Evolutionary conservation across 345 rosid species (phyloP).

Genomic region (Eucalyptus leucophloia): DNA sequence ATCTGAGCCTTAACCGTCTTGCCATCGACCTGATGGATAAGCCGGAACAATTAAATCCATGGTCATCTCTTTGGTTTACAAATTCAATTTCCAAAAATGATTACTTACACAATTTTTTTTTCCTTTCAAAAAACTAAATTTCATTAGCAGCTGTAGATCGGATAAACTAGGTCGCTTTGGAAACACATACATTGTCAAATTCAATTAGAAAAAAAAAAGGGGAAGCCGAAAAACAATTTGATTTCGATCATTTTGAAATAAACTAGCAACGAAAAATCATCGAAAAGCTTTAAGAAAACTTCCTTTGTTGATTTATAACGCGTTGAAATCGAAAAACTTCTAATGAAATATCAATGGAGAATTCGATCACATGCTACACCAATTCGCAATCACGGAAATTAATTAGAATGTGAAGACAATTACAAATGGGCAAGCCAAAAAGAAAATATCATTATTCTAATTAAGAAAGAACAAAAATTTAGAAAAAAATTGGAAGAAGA

Average conservation of each 20-base stretch:
- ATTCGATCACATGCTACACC: background rate
- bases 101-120: background rate
- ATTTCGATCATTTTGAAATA: background rate
- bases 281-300: background rate
- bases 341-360: background rate
- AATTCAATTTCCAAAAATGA: background rate
- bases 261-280: background rate
- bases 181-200: background rate
- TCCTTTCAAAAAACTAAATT: background rate
- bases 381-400: background rate
- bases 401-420: background rate
- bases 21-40: conserved; percentile 35
- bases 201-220: background rate
- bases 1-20: conserved; percentile 69
- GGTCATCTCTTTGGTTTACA: background rate
- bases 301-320: background rate
- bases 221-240: background rate
- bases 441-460: background rate
- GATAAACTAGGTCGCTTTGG: background rate
- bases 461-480: background rate
- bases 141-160: background rate
- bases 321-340: background rate
- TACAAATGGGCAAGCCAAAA: background rate
- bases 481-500: background rate
- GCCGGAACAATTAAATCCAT: background rate